A percentile compares a stretch with the other conserved stretches of the same genome.
phyloP scores from a whole-genome alignment of 192 early-diverging fungal genomes.

The Entomortierella chlamydospora region DNA sequence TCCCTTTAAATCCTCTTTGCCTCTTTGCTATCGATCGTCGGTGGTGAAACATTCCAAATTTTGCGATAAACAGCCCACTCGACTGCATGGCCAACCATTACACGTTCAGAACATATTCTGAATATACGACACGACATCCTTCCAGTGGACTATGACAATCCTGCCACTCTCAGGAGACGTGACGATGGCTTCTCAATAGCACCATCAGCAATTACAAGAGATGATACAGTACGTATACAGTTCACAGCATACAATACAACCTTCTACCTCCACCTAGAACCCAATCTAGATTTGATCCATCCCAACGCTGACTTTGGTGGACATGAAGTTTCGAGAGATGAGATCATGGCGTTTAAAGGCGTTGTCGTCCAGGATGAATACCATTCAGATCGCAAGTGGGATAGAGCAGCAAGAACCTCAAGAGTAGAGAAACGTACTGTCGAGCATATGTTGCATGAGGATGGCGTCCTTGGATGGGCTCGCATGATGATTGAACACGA shows the following conservation, averaged over 20 bases:
- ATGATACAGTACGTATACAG: conserved; percentile 68
- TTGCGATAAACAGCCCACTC: conserved; percentile 33
- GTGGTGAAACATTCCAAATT: too few relatives aligned
- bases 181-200: not conserved
- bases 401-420: conserved; percentile 30
- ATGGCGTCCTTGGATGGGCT: conserved; percentile 68
- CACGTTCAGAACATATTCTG: conserved; percentile 26
- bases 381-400: conserved; percentile 43
- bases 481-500: conserved; percentile 61
- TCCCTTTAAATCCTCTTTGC: too few relatives aligned
- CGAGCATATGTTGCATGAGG: conserved; percentile 54
- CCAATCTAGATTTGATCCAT: conserved; percentile 77
- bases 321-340: conserved; percentile 52
- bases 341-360: conserved; percentile 65
- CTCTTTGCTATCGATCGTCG: too few relatives aligned
- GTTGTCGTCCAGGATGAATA: conserved; percentile 53
- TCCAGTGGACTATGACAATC: conserved; percentile 10
- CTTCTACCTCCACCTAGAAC: conserved; percentile 72
- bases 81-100: conserved; percentile 24
- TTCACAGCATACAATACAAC: conserved; percentile 74
- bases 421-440: conserved; percentile 25
- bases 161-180: conserved; percentile 17
- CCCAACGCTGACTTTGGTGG: conserved; percentile 60
- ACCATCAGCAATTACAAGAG: conserved; percentile 2
- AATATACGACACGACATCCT: conserved; percentile 45